These are phyloP conservation scores for Lenwebbia sp. DNA, from an alignment of 345 rosid genomes.

Conservation along the genomic window DNA sequence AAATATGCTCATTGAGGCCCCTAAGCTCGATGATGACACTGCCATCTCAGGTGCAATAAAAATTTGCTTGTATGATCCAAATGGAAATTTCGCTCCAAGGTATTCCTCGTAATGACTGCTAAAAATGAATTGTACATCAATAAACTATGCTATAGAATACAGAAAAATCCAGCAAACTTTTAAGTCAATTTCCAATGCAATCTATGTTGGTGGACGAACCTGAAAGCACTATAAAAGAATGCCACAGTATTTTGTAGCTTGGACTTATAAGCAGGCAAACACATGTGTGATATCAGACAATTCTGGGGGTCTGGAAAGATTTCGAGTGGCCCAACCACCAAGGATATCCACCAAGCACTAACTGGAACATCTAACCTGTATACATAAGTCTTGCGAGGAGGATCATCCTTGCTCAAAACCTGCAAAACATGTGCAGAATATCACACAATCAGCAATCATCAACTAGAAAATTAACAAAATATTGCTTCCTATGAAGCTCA, in stretches of 20 bases:
- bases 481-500: not conserved
- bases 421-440: constrained; percentile 12
- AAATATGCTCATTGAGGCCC: constrained; percentile 77
- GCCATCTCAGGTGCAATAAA: constrained; percentile 86
- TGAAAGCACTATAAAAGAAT: constrained; percentile 82
- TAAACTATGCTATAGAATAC: not conserved
- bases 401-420: constrained; percentile 88
- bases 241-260: constrained; percentile 71
- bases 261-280: constrained; percentile 45
- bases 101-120: constrained; percentile 86
- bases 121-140: constrained; percentile 4
- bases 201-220: constrained; percentile 26
- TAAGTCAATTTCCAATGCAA: not conserved
- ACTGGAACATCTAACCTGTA: constrained; percentile 79
- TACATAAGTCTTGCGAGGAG: constrained; percentile 76
- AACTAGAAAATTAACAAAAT: not conserved
- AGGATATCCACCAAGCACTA: constrained; percentile 72
- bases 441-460: not conserved
- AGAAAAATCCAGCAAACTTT: not conserved
- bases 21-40: constrained; percentile 54
- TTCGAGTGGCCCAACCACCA: constrained; percentile 86
- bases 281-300: constrained; percentile 67
- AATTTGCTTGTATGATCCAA: constrained; percentile 87
- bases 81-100: constrained; percentile 80
- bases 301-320: constrained; percentile 61